These are phyloP conservation scores for Sordaria brevicollis DNA, from an alignment of 495 filamentous ascomycete species.

Conservation along the genomic window DNA sequence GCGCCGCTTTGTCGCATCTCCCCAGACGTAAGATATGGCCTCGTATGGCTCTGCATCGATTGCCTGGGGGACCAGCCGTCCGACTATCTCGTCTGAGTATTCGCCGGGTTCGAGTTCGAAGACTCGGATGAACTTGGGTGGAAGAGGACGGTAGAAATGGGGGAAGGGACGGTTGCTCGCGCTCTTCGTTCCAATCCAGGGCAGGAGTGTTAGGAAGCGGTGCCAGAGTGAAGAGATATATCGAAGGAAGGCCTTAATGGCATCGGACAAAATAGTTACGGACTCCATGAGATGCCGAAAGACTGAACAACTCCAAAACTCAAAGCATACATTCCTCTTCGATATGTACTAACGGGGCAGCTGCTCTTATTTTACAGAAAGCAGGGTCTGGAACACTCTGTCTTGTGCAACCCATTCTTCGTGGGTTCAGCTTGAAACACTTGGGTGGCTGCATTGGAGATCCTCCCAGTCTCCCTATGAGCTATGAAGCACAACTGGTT, in stretches of 20 bases:
- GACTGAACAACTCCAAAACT: background rate
- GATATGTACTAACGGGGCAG: too few relatives aligned
- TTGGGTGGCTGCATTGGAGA: background rate
- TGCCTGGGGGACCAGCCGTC: constrained; percentile 5
- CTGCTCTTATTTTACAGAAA: background rate
- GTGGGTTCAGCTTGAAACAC: background rate
- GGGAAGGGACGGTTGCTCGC: background rate
- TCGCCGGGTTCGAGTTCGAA: constrained; percentile 9
- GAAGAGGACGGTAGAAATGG: constrained; percentile 1
- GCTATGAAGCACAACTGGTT: too few relatives aligned
- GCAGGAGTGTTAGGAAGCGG: background rate
- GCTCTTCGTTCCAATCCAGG: background rate
- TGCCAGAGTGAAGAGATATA: background rate
- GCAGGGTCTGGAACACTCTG: background rate
- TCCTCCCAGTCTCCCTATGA: background rate
- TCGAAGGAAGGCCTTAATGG: background rate
- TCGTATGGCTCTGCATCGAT: constrained; percentile 16
- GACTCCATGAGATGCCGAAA: background rate
- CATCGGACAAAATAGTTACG: background rate
- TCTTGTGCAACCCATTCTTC: background rate
- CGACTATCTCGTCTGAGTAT: constrained; percentile 1
- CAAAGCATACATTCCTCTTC: too few relatives aligned
- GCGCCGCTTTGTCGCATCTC: constrained; percentile 1
- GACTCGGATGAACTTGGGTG: constrained; percentile 3
- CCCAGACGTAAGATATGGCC: constrained; percentile 29